Evolutionary conservation across 1,139 yeast genomes (phyloP), one percentile per base, ranked within the genome.

Genomic region (Kodamaea fungicola): DNA sequence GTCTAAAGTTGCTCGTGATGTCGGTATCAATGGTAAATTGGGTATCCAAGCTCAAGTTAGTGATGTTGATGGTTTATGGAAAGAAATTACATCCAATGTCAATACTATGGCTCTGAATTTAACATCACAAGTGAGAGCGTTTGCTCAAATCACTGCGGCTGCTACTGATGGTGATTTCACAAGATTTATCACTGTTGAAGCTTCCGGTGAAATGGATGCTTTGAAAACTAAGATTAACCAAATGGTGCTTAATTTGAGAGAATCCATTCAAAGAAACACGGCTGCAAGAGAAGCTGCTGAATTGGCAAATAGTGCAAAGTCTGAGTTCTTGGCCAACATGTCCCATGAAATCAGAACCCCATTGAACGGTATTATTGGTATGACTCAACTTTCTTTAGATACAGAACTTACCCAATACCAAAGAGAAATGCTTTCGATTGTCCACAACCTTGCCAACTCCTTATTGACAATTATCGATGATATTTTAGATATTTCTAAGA

Each of bases 201-300:
- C 95, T 1, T 74, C 83, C 37, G 96, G 96, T 59, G 96, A 87
- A 67, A 87, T 87, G 95, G 95, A 86, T 61, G 95, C 95, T 0
- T 74, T 87, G 55, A 87, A 87, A 59, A 86, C 95, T 0, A 87
- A 87, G 59, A 87, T 87, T 57, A 87, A 87, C 61, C 95, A 86
- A 68, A 87, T 87, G 96, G 95, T 87, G 57, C 74, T 84, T 47
- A 85, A 86, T 55, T 70, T 87, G 53, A 76, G 95, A 59, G 96
- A 87, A 57, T 83, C 94, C 2, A 86, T 87, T 59, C 95, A 87
- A 62, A 78, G 95, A 60, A 87, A 86, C 55, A 86, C 96, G 0
- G 94, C 92, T 7, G 96, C 96, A 1, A 79, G 95, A 63, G 95
- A 87, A 61, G 96, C 95, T 28, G 96, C 96, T 31, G 95, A 87